Evolutionary conservation across 208 protist species (phyloP), one percentile per base, ranked within the genome.

Genomic region (Leishmania aethiopica): DNA sequence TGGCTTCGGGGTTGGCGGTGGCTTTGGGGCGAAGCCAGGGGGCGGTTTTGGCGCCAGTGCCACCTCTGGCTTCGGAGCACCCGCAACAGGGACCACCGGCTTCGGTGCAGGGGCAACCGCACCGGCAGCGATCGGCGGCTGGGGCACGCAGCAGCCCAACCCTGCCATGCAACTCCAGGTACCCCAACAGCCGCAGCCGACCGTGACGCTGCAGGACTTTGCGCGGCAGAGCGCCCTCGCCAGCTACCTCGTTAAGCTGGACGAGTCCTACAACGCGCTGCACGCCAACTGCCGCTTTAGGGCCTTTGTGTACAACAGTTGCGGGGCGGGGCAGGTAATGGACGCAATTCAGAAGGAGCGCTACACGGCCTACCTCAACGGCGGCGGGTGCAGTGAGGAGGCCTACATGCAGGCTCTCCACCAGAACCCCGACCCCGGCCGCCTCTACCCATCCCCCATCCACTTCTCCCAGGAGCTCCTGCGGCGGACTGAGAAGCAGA

Each of bases 401-500:
- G 88, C 88, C 22, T 91, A 89, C 76, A 84, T 94, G 77, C 75
- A 75, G 28, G 93, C 91, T 10, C 81, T 91, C 53, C 81, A 87
- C 35, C 60, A 78, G 22, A 95, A 92, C 80, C 92, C 93, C 6
- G 89, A 95, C 75, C 85, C 89, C 1, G 77, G 85, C 7, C 84
- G 80, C 28, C 81, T 93, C 74, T 95, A 94, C 77, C 93, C 93
- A 1, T 79, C 83, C 22, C 87, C 86, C 1, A 70, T 96, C 19
- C 91, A 95, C 85, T 96, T 96, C 77, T 77, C 85, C 42, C 91
- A 94, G 86, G 93, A 94, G 82, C 84, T 96, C 64, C 73, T 89
- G 77, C 15, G 77, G 67, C 93, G 93, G 19, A 84, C 75, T 40
- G 86, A 89, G 64, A 90, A 89, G 86, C 93, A 96, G 85, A 75